These are phyloP conservation scores for Niveomyces coronatus DNA, from an alignment of 2,329 filamentous ascomycete species.

Conservation along the genomic window DNA sequence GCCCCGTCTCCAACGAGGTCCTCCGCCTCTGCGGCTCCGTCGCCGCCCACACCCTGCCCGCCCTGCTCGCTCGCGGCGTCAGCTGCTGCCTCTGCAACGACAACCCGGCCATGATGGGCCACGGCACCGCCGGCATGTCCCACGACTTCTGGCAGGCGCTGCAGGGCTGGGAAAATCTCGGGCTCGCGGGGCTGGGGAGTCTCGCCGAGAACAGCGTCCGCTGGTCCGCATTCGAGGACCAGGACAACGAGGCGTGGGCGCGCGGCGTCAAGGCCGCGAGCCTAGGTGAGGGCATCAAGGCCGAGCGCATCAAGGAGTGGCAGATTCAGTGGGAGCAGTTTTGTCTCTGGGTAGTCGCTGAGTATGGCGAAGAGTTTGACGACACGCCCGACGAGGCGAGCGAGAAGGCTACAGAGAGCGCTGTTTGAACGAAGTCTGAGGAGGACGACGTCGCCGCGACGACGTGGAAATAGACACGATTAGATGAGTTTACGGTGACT, in stretches of 20 bases:
- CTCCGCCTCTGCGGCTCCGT: conserved; percentile 69
- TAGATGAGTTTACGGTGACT: too few relatives aligned
- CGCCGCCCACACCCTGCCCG: conserved; percentile 69
- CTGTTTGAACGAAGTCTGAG: too few relatives aligned
- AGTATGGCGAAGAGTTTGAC: conserved; percentile 58
- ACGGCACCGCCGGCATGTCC: conserved; percentile 71
- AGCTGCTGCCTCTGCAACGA: conserved; percentile 80
- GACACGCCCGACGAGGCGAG: conserved; percentile 17
- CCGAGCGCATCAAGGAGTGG: conserved; percentile 67
- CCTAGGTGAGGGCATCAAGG: conserved; percentile 60
- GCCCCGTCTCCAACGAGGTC: conserved; percentile 84
- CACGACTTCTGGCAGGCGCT: conserved; percentile 93
- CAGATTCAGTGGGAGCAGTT: conserved; percentile 76
- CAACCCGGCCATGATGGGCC: conserved; percentile 79
- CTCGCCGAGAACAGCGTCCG: conserved; percentile 88
- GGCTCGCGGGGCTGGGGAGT: conserved; percentile 73
- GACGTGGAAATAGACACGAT: too few relatives aligned
- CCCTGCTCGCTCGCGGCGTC: conserved; percentile 75
- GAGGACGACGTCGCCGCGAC: too few relatives aligned
- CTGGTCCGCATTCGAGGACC: conserved; percentile 83
- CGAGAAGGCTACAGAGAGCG: neutral
- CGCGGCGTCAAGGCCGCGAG: conserved; percentile 64
- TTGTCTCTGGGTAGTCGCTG: conserved; percentile 78
- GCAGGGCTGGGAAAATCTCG: conserved; percentile 86
- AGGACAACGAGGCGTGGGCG: conserved; percentile 58